Conservation (phyloP, 1,139 yeast genomes). For the Pichia sp. region DNA sequence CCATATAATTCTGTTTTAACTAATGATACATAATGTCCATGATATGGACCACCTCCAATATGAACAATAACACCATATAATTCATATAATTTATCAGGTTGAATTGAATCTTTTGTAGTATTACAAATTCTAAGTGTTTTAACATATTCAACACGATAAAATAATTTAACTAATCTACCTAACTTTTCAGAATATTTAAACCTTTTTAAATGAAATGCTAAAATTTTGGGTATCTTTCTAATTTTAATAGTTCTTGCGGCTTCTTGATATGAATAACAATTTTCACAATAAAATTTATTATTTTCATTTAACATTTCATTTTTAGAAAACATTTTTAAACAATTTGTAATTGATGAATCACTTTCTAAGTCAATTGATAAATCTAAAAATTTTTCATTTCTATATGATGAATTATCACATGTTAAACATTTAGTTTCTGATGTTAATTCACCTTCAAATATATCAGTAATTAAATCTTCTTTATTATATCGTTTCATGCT, state of each 20-base stretch:
- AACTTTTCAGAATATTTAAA: constrained; percentile 84
- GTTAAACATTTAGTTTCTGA: constrained; percentile 86
- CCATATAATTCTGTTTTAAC: constrained; percentile 75
- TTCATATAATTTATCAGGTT: constrained; percentile 58
- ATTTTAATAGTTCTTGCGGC: constrained; percentile 90
- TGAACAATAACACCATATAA: constrained; percentile 84
- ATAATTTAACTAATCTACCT: constrained; percentile 77
- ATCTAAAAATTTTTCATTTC: constrained; percentile 83
- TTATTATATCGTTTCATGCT: background rate
- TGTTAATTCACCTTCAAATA: constrained; percentile 81
- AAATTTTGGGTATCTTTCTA: constrained; percentile 66
- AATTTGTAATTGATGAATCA: constrained; percentile 65
- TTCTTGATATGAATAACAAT: constrained; percentile 85
- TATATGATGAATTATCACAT: constrained; percentile 79
- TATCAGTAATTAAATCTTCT: constrained; percentile 44
- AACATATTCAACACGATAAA: constrained; percentile 81
- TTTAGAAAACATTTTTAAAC: constrained; percentile 74
- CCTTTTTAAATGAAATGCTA: constrained; percentile 81
- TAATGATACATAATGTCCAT: constrained; percentile 89
- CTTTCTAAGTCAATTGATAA: constrained; percentile 80
- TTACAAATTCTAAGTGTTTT: constrained; percentile 66
- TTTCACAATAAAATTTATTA: constrained; percentile 89
- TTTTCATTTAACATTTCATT: constrained; percentile 80
- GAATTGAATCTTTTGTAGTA: constrained; percentile 50
- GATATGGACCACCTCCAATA: constrained; percentile 96